Evolutionary conservation across 2,329 filamentous ascomycete genomes (phyloP).

Genomic region (Colletotrichum abscissum): DNA sequence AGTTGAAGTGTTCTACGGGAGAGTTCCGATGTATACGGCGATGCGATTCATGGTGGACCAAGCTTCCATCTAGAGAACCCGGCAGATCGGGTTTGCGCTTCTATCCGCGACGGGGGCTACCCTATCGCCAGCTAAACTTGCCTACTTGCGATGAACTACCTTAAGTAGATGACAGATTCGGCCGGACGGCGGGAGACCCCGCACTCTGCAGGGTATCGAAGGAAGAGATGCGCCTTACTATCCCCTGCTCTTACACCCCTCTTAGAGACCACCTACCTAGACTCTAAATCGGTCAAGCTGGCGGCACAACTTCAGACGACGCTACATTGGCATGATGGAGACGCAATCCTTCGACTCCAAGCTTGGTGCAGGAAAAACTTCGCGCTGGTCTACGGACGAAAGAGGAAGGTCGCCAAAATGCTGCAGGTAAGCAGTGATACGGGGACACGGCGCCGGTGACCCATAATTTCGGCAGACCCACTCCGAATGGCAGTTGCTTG

Average conservation of each 20-base stretch:
- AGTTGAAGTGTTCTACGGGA: neutral
- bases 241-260: neutral
- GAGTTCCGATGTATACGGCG: neutral
- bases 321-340: conserved; percentile 2
- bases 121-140: neutral
- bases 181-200: conserved; percentile 12
- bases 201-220: conserved; percentile 22
- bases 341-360: neutral
- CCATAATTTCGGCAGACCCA: neutral
- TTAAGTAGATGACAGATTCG: neutral
- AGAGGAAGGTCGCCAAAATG: conserved; percentile 18
- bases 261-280: neutral
- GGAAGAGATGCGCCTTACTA: neutral
- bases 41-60: neutral
- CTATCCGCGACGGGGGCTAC: neutral
- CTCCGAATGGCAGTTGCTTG: neutral
- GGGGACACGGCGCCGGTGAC: conserved; percentile 3
- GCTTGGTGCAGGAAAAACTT: neutral
- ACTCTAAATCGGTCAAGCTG: neutral
- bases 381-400: conserved; percentile 1
- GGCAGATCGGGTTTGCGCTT: neutral
- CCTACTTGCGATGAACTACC: neutral
- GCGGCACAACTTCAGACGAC: neutral
- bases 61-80: neutral
- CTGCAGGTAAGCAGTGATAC: neutral